Evolutionary conservation across 2,329 filamentous ascomycete genomes (phyloP).

Genomic region (Emericellopsis cladophorae): DNA sequence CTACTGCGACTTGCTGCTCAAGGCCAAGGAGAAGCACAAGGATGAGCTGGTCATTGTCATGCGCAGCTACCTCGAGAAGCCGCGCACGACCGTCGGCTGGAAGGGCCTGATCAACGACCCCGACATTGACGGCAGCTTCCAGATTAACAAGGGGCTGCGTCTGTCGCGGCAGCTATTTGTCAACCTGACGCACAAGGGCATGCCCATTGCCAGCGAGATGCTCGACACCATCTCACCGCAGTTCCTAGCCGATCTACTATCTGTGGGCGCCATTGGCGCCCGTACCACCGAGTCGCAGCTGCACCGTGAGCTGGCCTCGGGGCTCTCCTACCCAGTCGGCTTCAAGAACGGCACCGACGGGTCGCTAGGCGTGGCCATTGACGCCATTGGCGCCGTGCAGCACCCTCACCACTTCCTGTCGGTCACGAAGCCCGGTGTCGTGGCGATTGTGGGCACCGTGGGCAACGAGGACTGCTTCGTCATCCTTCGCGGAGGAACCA

Average conservation of each 20-base stretch:
- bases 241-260: slow-evolving; percentile 86
- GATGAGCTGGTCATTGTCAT: slow-evolving; percentile 90
- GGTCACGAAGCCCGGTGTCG: slow-evolving; percentile 91
- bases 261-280: slow-evolving; percentile 87
- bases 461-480: slow-evolving; percentile 98
- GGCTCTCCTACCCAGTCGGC: slow-evolving; percentile 90
- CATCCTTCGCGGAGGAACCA: slow-evolving; percentile 83
- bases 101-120: slow-evolving; percentile 98
- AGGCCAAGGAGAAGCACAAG: slow-evolving; percentile 76
- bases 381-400: slow-evolving; percentile 85
- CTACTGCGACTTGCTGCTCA: slow-evolving; percentile 77
- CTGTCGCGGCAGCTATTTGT: slow-evolving; percentile 83
- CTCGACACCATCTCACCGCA: slow-evolving; percentile 96
- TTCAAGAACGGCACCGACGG: slow-evolving; percentile 99
- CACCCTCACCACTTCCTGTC: slow-evolving; percentile 95
- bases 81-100: slow-evolving; percentile 94
- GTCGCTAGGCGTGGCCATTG: slow-evolving; percentile 76
- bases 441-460: slow-evolving; percentile 84
- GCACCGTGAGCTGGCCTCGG: slow-evolving; percentile 86
- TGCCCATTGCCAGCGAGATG: slow-evolving; percentile 97
- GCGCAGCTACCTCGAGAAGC: slow-evolving; percentile 98
- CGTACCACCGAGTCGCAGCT: slow-evolving; percentile 93
- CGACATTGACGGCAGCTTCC: slow-evolving; percentile 95
- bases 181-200: slow-evolving; percentile 79
- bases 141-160: slow-evolving; percentile 95